Conservation (phyloP, 371 early-diverging fungal species). For the Mortierella polycephala region DNA sequence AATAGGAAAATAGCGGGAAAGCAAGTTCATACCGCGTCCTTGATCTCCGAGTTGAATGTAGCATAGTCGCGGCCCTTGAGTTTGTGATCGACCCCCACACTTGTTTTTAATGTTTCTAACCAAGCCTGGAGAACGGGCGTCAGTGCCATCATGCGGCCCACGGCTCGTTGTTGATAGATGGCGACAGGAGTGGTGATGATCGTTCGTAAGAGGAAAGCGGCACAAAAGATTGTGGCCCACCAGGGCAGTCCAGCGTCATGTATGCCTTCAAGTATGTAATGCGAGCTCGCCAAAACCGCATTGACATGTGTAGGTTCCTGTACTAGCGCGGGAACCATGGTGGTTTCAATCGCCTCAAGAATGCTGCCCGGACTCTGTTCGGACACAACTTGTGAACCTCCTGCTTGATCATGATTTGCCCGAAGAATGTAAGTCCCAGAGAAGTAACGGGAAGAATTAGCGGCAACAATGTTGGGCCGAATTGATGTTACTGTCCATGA, state of each 20-base stretch:
- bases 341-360: neutral
- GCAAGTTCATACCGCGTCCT: constrained; percentile 57
- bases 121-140: constrained; percentile 75
- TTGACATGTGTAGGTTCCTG: constrained; percentile 49
- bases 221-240: constrained; percentile 74
- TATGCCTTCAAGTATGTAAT: constrained; percentile 58
- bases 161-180: constrained; percentile 71
- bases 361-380: neutral
- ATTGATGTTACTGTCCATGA: neutral
- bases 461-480: neutral
- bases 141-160: constrained; percentile 65
- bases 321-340: constrained; percentile 1
- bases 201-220: constrained; percentile 70
- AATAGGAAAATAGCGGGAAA: neutral
- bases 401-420: neutral
- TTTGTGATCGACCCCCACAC: constrained; percentile 61
- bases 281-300: constrained; percentile 58
- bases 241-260: constrained; percentile 70
- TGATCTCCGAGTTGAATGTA: constrained; percentile 61
- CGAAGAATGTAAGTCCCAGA: constrained; percentile 9
- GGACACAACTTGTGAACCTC: neutral
- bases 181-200: constrained; percentile 81
- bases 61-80: constrained; percentile 57
- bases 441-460: constrained; percentile 1
- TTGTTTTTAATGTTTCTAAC: constrained; percentile 66